Base-by-base conservation (phyloP, 2,329 filamentous ascomycete species). In the Calycina marina region DNA sequence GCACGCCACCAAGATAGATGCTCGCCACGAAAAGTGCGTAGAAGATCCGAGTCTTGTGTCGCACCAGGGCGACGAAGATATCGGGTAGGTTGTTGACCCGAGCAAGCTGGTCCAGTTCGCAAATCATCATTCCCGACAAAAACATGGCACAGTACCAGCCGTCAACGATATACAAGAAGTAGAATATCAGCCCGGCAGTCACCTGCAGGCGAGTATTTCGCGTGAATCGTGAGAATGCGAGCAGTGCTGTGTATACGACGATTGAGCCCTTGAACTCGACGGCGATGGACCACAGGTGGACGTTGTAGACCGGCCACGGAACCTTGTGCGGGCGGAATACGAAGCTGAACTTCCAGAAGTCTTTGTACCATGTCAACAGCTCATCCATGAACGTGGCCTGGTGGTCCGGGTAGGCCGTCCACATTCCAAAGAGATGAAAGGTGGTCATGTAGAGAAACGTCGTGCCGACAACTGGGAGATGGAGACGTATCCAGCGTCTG, bases 341-440 rank as follows among this genome's bases (percentile, higher is more conserved):
- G 47, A 76, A 80, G 52, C 66, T 79, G 55, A 76, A 79, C 50
- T 77, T 78, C 49, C 79, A 80, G 48, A 70, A 59, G 48, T 79
- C 69, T 37, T 25, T 18, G 28, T 51, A 51, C 48, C 48, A 53
- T 10, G 43, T 40, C 42, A 41, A 47, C 8, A 49, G 6, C 32
- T 48, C 46, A 4, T 42, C 40, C 5, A 37, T 29, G 29, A 38
- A 48, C 2, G 36, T 49, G 5, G 18, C 14, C 27, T 48, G 24
- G 25, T 41, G 39, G 6, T 36, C 32, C 3, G 39, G 39, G 14
- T 32, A 36, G 13, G 35, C 34, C 0, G 44, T 48, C 39, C 38
- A 50, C 14, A 51, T 36, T 11, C 41, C 45, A 28, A 51, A 49
- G 6, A 40, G 22, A 26, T 51, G 47, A 37, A 42, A 47, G 9